These are phyloP conservation scores for Daucus carota DNA, from an alignment of 129 eudicot genomes.

Conservation along the genomic window DH1_v3.0 NC_030381.2:42063501-42064000, in stretches of 20 bases:
- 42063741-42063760: conserved; percentile 93
- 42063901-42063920: not conserved
- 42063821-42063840: not conserved
- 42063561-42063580: not conserved
- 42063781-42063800: conserved; percentile 81
- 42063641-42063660: not conserved
- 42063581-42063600: not conserved
- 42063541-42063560: not conserved
- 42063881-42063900: not conserved
- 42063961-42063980: not conserved
- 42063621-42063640: not conserved
- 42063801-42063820: conserved; percentile 75
- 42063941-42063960: not conserved
- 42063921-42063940: not conserved
- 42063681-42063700: not conserved
- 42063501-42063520: not conserved
- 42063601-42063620: not conserved
- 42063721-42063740: conserved; percentile 65
- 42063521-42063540: not conserved
- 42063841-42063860: not conserved
- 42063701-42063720: not conserved
- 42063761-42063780: conserved; percentile 63
- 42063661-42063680: not conserved
- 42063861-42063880: not conserved
- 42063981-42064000: not conserved